These are phyloP conservation scores for Aureococcus anophagefferens DNA, from an alignment of 108 stramenopile genomes.

Conservation along the genomic window DNA sequence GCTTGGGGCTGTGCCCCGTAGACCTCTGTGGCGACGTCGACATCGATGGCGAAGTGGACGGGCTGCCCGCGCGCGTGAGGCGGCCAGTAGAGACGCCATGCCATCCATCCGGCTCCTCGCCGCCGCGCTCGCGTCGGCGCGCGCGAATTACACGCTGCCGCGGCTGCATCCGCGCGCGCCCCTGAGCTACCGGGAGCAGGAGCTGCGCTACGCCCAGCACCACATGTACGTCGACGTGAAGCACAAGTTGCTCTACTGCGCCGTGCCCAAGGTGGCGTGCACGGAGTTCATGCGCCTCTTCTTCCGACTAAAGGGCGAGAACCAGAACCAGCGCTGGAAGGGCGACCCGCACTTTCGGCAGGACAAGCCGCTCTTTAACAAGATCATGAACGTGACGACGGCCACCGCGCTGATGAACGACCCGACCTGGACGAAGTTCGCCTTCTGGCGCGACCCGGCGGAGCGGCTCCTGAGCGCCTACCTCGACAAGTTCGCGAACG, in stretches of 20 bases:
- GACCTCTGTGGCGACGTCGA: no score
- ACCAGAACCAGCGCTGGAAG: background rate
- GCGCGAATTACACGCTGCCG: no score
- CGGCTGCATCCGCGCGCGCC: no score
- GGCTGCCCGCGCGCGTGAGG: no score
- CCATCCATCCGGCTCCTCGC: no score
- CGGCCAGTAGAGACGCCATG: no score
- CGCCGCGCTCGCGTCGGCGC: no score
- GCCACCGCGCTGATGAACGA: conserved; percentile 8
- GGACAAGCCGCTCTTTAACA: background rate
- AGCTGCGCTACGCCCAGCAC: background rate
- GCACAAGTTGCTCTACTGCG: conserved; percentile 20
- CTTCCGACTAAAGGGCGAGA: conserved; percentile 4
- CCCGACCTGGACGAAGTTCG: conserved; percentile 18
- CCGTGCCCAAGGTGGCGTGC: conserved; percentile 24
- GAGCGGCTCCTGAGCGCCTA: conserved; percentile 13
- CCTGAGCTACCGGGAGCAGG: background rate
- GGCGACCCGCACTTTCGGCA: background rate
- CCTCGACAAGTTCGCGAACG: conserved; percentile 10
- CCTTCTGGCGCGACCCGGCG: conserved; percentile 20
- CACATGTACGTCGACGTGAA: background rate
- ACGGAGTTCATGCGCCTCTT: conserved; percentile 18
- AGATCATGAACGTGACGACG: background rate
- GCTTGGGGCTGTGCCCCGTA: no score
- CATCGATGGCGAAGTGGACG: no score